These are phyloP conservation scores for Podaxis rugospora DNA, from an alignment of 768 basidiomycete genomes.

Conservation along the genomic window DNA sequence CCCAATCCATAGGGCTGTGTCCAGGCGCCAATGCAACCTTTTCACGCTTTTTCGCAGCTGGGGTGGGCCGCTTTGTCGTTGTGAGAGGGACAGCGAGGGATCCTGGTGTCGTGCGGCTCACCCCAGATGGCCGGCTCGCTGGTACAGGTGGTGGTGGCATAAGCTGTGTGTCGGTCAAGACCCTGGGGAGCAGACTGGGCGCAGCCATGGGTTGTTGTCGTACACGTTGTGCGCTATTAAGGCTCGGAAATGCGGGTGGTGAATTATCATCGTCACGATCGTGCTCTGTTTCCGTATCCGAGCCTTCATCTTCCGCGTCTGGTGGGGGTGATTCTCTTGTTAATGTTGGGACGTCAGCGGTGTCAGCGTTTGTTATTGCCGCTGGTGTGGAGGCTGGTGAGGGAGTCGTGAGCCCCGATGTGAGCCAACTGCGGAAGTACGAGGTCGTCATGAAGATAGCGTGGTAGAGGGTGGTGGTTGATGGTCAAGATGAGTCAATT, in stretches of 20 bases:
- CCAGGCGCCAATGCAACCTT: constrained; percentile 93
- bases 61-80: constrained; percentile 55
- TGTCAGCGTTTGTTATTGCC: constrained; percentile 18
- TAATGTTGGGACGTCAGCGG: constrained; percentile 27
- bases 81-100: constrained; percentile 55
- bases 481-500: constrained; percentile 5
- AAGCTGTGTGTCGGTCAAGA: constrained; percentile 41
- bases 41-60: constrained; percentile 51
- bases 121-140: constrained; percentile 35
- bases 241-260: constrained; percentile 72
- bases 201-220: constrained; percentile 14
- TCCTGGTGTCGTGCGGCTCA: constrained; percentile 24
- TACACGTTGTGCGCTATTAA: constrained; percentile 68
- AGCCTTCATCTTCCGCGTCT: constrained; percentile 36
- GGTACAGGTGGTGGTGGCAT: constrained; percentile 56
- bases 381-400: constrained; percentile 18
- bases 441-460: constrained; percentile 40
- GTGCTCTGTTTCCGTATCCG: constrained; percentile 28
- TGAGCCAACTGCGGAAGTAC: constrained; percentile 58
- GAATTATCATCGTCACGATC: constrained; percentile 45
- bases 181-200: constrained; percentile 19
- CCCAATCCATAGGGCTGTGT: constrained; percentile 93
- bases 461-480: constrained; percentile 2
- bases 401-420: constrained; percentile 26
- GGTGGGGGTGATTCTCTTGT: constrained; percentile 35